Conservation (phyloP, 352 stramenopile species). For the Phytophthora boehmeriae region DNA sequence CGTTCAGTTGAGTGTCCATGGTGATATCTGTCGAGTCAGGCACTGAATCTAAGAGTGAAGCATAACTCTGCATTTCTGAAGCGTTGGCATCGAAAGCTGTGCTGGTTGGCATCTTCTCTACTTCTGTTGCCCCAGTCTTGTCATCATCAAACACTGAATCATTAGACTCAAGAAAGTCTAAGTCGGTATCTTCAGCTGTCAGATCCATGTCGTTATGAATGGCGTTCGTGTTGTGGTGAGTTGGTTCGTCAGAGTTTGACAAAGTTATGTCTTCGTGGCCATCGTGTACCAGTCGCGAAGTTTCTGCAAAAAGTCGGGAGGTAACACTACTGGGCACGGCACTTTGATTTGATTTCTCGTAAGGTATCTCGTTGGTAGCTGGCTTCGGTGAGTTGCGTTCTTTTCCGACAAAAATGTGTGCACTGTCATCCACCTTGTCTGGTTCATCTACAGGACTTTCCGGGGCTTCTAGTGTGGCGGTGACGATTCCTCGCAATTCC, state of each 20-base stretch:
- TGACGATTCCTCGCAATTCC: constrained; percentile 40
- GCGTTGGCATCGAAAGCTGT: not conserved
- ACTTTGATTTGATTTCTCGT: constrained; percentile 7
- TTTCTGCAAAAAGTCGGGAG: constrained; percentile 15
- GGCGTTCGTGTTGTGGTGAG: not conserved
- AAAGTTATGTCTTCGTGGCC: not conserved
- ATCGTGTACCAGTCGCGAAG: not conserved
- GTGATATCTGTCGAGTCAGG: constrained; percentile 50
- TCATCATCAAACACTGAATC: constrained; percentile 19
- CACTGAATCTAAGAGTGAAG: constrained; percentile 5
- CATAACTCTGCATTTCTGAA: not conserved
- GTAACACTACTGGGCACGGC: constrained; percentile 4
- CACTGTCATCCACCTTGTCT: not conserved
- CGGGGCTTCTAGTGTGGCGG: constrained; percentile 16
- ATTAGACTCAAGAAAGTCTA: constrained; percentile 36
- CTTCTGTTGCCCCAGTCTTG: not conserved
- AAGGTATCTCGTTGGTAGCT: not conserved
- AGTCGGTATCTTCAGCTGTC: constrained; percentile 15
- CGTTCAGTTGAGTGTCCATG: constrained; percentile 48
- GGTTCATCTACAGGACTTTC: constrained; percentile 5
- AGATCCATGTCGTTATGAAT: constrained; percentile 2
- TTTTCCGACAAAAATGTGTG: not conserved
- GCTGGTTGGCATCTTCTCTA: not conserved
- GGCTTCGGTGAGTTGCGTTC: not conserved
- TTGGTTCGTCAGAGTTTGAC: not conserved